Evolutionary conservation across 2,329 filamentous ascomycete genomes (phyloP).

Genomic region (Drechslerella coelobrocha): DNA sequence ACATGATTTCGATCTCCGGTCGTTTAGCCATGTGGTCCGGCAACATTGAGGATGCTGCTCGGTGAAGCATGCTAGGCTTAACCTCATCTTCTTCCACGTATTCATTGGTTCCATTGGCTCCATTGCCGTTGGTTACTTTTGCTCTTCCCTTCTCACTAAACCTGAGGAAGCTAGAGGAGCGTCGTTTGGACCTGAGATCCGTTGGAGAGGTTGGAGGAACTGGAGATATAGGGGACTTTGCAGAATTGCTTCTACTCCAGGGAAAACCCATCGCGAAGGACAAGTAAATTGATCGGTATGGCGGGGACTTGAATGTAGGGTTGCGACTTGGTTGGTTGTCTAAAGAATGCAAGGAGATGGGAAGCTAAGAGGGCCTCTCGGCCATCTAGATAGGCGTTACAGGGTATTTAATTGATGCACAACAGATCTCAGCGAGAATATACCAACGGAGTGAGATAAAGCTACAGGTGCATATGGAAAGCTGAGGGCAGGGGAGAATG

Average conservation of each 20-base stretch:
- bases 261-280: conserved; percentile 29
- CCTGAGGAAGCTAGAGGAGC: conserved; percentile 36
- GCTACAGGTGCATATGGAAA: too few species aligned
- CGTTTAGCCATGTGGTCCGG: conserved; percentile 43
- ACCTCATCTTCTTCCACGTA: conserved; percentile 24
- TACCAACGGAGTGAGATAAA: too few species aligned
- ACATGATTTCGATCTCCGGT: conserved; percentile 40
- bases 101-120: conserved; percentile 5
- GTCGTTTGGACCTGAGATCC: conserved; percentile 21
- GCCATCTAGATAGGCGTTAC: too few species aligned
- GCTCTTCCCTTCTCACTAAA: conserved; percentile 31
- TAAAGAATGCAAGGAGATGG: too few species aligned
- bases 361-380: too few species aligned
- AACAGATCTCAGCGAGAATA: too few species aligned
- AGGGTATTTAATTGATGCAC: too few species aligned
- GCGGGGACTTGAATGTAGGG: too few species aligned
- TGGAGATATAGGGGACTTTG: conserved; percentile 13
- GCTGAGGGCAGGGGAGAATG: too few species aligned
- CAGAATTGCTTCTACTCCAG: conserved; percentile 30
- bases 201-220: conserved; percentile 7
- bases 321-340: too few species aligned
- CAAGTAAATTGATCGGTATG: neutral
- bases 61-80: conserved; percentile 33
- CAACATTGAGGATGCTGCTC: conserved; percentile 41
- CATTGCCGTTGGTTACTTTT: conserved; percentile 23